These are phyloP conservation scores for Triglochin maritima DNA, from an alignment of 106 monocot genomes.

Conservation along the genomic window DNA sequence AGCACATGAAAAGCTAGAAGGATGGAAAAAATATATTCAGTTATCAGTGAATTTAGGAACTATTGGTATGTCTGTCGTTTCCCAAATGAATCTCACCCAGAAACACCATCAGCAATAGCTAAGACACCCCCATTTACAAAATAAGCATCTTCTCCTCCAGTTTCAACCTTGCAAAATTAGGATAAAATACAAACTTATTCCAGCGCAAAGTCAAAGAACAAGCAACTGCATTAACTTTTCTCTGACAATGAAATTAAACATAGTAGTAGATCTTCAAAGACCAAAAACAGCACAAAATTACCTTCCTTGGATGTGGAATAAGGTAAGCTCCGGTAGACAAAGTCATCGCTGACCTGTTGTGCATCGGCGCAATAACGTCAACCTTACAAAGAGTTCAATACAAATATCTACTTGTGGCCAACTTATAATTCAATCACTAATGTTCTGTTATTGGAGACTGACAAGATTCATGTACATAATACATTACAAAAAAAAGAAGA, in stretches of 20 bases:
- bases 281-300: conserved; percentile 1
- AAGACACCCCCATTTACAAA: conserved; percentile 70
- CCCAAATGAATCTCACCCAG: conserved; percentile 43
- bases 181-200: neutral
- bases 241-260: too few species aligned
- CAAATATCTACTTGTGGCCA: too few species aligned
- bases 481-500: too few species aligned
- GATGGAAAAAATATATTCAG: conserved; percentile 26
- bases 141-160: conserved; percentile 90
- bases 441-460: too few species aligned
- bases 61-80: neutral
- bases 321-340: conserved; percentile 58
- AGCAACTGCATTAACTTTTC: too few species aligned
- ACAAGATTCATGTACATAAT: too few species aligned
- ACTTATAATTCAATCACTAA: too few species aligned
- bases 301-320: conserved; percentile 91
- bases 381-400: too few species aligned
- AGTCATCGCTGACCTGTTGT: conserved; percentile 54
- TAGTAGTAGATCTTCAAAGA: too few species aligned
- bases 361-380: too few species aligned
- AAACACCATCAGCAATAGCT: conserved; percentile 92
- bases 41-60: conserved; percentile 6
- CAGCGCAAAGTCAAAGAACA: neutral
- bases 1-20: conserved; percentile 32
- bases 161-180: conserved; percentile 44